Percentiles rank a stretch among this genome's conserved stretches.
These are phyloP conservation scores for Pisolithus sp. DNA, from an alignment of 768 basidiomycete genomes.

Conservation along the genomic window DNA sequence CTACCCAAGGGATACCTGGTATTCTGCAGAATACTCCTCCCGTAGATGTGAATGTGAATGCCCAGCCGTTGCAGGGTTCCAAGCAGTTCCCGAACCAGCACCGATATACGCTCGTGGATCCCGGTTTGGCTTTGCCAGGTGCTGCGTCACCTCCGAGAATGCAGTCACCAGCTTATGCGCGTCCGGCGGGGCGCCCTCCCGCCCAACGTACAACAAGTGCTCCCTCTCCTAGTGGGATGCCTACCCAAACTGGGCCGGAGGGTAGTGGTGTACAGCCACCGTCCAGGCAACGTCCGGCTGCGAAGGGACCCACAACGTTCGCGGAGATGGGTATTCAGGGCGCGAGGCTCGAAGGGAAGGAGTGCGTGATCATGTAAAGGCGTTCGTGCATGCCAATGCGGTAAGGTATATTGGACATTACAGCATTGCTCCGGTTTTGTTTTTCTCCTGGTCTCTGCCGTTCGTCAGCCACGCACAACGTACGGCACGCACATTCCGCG, in stretches of 20 bases:
- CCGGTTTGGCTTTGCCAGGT: slow-evolving; percentile 19
- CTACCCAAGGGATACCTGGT: slow-evolving; percentile 2
- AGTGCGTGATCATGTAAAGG: slow-evolving; percentile 83
- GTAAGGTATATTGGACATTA: no score
- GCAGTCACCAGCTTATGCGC: slow-evolving; percentile 11
- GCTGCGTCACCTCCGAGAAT: slow-evolving; percentile 8
- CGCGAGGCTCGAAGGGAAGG: slow-evolving; percentile 70
- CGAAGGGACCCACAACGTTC: slow-evolving; percentile 65
- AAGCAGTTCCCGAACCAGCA: slow-evolving; percentile 33
- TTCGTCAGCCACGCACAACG: no score
- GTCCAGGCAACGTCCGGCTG: slow-evolving; percentile 3
- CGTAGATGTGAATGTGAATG: neutral
- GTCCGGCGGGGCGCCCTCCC: slow-evolving; percentile 27
- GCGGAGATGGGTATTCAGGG: slow-evolving; percentile 91
- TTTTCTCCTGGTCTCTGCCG: no score
- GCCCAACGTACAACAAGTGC: slow-evolving; percentile 21
- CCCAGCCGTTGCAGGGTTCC: neutral
- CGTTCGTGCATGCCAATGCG: neutral
- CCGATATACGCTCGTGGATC: slow-evolving; percentile 45
- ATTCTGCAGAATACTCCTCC: slow-evolving; percentile 13
- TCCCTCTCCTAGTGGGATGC: slow-evolving; percentile 6
- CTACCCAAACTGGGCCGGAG: slow-evolving; percentile 10
- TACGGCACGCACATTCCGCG: no score
- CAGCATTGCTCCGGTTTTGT: no score
- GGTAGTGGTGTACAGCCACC: slow-evolving; percentile 4